Evolutionary conservation across 192 early-diverging fungal species (phyloP).

Genomic region (Podila epigama): DNA sequence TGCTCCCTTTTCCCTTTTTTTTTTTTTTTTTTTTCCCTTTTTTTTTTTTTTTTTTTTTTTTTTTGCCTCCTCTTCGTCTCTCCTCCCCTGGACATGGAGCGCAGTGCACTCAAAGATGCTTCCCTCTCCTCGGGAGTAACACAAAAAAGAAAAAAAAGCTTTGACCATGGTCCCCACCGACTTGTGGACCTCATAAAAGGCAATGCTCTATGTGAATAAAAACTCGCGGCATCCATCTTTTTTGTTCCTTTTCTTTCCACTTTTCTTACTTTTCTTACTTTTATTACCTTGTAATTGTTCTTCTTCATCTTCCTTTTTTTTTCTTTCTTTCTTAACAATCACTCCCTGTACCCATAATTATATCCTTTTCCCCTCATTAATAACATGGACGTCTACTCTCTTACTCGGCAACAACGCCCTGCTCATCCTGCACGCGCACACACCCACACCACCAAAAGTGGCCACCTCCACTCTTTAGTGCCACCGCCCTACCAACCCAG

Average conservation of each 20-base stretch:
- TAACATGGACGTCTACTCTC: neutral
- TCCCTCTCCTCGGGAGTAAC: neutral
- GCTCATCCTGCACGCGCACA: neutral
- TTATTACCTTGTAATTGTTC: too few species aligned
- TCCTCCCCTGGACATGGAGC: neutral
- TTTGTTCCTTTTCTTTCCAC: too few species aligned
- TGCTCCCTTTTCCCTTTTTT: neutral
- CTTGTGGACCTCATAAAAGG: neutral
- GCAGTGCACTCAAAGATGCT: neutral
- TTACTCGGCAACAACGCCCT: neutral
- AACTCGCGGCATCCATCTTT: too few species aligned
- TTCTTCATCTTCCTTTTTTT: neutral
- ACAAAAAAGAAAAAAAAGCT: too few species aligned
- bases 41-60: neutral
- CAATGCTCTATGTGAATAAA: too few species aligned
- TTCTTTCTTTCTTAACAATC: too few species aligned
- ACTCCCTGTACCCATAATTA: neutral
- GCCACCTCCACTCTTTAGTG: neutral
- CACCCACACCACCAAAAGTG: neutral
- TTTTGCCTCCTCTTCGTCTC: neutral
- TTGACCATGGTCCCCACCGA: neutral
- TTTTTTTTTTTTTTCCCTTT: neutral
- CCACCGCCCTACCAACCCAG: slow-evolving; percentile 1
- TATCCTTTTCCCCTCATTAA: neutral
- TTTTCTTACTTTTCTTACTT: neutral